Evolutionary conservation across 2,329 filamentous ascomycete genomes (phyloP), one percentile per base, ranked within the genome.

Genomic region (Colletotrichum tofieldiae): DNA sequence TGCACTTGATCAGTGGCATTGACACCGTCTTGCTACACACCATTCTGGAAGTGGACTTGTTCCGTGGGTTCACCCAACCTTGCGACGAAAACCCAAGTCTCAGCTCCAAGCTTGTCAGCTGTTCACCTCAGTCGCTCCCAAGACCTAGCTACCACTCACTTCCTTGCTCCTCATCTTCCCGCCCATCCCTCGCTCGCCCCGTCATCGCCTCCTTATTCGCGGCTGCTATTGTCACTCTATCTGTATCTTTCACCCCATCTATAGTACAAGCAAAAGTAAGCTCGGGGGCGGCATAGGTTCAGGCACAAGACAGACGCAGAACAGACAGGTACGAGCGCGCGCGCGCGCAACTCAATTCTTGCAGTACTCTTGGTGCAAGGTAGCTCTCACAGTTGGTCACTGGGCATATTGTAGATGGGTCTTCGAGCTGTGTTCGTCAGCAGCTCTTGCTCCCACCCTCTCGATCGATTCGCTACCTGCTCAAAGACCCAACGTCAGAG

Each of bases 71-170:
- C 39, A 35, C 49, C 59, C 26, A 63, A 60, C 65, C 54, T 60
- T 70, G 65, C 43, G 47, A 72, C 54, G 65, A 64, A 52, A 23
- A 72, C 66, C 65, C 41, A 51, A 59, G 65, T 65, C 58, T 72
- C 62, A 65, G 52, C 70, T 65, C 47, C 43, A 20, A 55, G 47
- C 70, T 70, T 70, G 70, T 72, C 70, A 72, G 59, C 70, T 70
- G 70, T 60, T 72, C 61, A 64, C 61, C 26, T 45, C 59, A 49
- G 47, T 70, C 66, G 20, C 23, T 62, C 35, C 65, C 47, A 18
- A 20, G 52, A 71, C 51, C 58, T 23, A 62, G 35, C 64, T 23
- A 72, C 39, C 37, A 41, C 61, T 39, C 20, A 54, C 49, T 49
- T 68, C 70, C 65, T 43, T 72, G 70, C 70, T 47, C 58, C 43